Base-by-base conservation (phyloP, 1,139 yeast genomes). In the Debaryomycetaceae sp. region DNA sequence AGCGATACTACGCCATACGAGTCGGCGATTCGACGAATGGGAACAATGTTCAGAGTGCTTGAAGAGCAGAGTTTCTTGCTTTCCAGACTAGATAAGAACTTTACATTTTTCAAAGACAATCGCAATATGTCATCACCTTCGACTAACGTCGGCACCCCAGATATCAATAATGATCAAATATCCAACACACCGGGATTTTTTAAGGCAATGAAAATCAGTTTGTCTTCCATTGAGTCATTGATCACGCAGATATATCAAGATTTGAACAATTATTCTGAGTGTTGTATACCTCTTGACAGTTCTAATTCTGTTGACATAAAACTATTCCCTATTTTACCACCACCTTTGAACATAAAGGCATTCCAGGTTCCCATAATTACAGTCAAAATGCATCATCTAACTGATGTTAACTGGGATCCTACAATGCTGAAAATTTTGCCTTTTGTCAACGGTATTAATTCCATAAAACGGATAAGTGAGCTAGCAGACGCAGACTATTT, bases 331-430 rank as follows among this genome's bases (percentile, higher is more conserved):
- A 71, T 88, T 13, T 70, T 87, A 36, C 91, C 95, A 6, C 88
- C 95, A 1, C 97, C 98, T 0, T 87, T 89, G 0, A 80, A 80
- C 42, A 68, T 88, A 55, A 66, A 80, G 60, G 79, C 90, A 34
- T 72, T 77, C 56, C 96, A 93, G 60, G 99, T 93, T 0, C 99
- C 99, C 0, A 80, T 90, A 3, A 80, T 95, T 5, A 85, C 93
- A 0, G 96, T 91, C 1, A 81, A 83, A 45, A 66, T 91, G 34
- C 75, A 75, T 36, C 71, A 80, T 34, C 70, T 93, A 51, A 83
- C 88, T 33, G 99, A 93, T 63, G 86, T 86, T 6, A 87, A 87
- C 55, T 93, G 99, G 98, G 99, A 93, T 60, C 97, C 98, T 1
- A 93, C 98, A 2, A 86, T 93, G 95, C 72, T 89, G 38, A 85